Conservation (phyloP, 2,329 filamentous ascomycete genomes). For the Thelonectria rubi region DNA sequence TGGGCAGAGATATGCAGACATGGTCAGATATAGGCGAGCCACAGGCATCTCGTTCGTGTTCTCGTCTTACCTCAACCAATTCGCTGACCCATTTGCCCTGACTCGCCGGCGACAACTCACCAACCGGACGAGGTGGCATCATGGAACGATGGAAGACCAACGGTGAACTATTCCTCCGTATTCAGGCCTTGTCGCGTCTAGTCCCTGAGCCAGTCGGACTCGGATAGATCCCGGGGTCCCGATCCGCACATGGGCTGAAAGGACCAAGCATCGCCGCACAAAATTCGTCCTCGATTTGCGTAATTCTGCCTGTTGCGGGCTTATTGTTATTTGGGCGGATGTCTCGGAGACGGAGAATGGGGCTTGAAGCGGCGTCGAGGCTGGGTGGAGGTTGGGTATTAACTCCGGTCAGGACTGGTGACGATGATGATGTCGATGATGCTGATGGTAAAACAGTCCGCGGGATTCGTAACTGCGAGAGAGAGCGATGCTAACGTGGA, state of each 20-base stretch:
- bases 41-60: not conserved
- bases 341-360: conserved; percentile 13
- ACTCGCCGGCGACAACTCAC: not conserved
- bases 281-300: not conserved
- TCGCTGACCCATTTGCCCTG: not conserved
- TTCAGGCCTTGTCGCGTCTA: not conserved
- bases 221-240: conserved; percentile 18
- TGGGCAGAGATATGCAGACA: not conserved
- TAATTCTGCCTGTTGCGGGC: not conserved
- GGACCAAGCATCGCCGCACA: not conserved
- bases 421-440: conserved; percentile 2
- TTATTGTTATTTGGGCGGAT: conserved; percentile 12
- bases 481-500: not conserved
- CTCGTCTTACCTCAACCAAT: not conserved
- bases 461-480: not conserved
- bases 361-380: conserved; percentile 7
- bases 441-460: not conserved
- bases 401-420: conserved; percentile 17
- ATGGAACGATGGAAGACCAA: conserved; percentile 1
- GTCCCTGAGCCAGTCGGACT: conserved; percentile 6
- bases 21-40: not conserved
- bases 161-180: conserved; percentile 4
- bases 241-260: conserved; percentile 7
- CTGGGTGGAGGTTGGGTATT: conserved; percentile 13
- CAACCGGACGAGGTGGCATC: not conserved